A percentile compares a stretch with the other conserved stretches of the same genome.
phyloP scores from a whole-genome alignment of 2,329 filamentous ascomycete species.

The Botrytis sinoallii region DNA sequence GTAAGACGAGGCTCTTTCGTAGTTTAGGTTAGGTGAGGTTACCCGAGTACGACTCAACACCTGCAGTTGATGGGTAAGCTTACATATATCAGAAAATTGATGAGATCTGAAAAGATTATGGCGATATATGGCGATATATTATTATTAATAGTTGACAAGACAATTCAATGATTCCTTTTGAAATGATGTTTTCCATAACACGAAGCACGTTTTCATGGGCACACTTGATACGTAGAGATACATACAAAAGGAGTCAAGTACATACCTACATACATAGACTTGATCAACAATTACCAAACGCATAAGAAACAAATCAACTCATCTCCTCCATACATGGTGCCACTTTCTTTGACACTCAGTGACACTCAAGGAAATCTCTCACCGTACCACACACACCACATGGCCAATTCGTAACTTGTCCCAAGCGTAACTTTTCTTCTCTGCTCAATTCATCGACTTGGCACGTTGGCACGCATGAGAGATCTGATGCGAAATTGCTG shows the following conservation, averaged over 20 bases:
- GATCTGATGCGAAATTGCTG: slow-evolving; percentile 1
- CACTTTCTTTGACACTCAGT: background rate
- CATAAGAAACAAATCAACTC: background rate
- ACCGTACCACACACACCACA: slow-evolving; percentile 9
- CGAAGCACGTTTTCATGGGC: background rate
- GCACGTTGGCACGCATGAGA: background rate
- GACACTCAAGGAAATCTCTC: background rate
- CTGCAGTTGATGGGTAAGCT: background rate
- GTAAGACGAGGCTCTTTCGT: background rate
- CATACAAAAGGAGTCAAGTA: no score
- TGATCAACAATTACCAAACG: background rate
- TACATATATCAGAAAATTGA: background rate
- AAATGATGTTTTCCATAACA: background rate
- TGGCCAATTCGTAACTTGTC: background rate
- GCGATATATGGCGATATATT: background rate
- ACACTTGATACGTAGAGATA: background rate
- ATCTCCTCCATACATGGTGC: slow-evolving; percentile 1
- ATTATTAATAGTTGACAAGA: background rate
- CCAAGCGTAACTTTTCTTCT: slow-evolving; percentile 7
- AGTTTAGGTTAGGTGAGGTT: background rate
- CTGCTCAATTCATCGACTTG: background rate
- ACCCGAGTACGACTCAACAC: background rate
- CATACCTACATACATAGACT: no score
- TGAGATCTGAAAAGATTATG: background rate
- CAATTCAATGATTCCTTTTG: background rate